Conservation (phyloP, 2,329 filamentous ascomycete genomes). For the Ophidiomyces ophidiicola region DNA sequence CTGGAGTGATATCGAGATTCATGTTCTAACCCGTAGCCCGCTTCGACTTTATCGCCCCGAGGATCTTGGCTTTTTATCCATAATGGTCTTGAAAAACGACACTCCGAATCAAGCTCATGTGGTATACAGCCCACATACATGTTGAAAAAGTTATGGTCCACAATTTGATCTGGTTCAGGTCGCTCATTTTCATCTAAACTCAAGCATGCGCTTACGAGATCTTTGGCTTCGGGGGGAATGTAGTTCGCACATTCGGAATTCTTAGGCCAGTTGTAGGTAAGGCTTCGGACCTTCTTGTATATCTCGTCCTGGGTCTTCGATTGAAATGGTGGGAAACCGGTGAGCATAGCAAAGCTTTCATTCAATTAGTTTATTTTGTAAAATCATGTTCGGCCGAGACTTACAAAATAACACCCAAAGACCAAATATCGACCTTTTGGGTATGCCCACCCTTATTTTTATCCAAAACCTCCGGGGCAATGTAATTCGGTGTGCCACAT, state of each 20-base stretch:
- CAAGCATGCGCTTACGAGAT: constrained; percentile 36
- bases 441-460: constrained; percentile 92
- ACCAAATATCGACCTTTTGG: constrained; percentile 98
- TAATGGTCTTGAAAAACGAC: constrained; percentile 29
- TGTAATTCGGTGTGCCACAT: constrained; percentile 96
- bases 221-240: constrained; percentile 39
- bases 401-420: constrained; percentile 89
- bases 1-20: constrained; percentile 29
- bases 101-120: constrained; percentile 30
- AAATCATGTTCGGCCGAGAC: neutral
- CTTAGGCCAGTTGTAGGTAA: constrained; percentile 40
- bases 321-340: constrained; percentile 92
- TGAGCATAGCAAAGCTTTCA: constrained; percentile 80
- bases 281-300: constrained; percentile 37
- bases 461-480: constrained; percentile 89
- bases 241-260: constrained; percentile 33
- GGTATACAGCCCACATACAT: constrained; percentile 40
- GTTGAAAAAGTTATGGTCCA: constrained; percentile 40
- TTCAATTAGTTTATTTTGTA: constrained; percentile 16
- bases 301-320: constrained; percentile 49
- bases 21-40: constrained; percentile 35
- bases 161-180: constrained; percentile 39
- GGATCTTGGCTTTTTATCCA: constrained; percentile 37
- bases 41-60: constrained; percentile 34
- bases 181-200: constrained; percentile 38